These are phyloP conservation scores for Musa beccarii DNA, from an alignment of 176 grass and related monocot species.

Conservation along the genomic window DNA sequence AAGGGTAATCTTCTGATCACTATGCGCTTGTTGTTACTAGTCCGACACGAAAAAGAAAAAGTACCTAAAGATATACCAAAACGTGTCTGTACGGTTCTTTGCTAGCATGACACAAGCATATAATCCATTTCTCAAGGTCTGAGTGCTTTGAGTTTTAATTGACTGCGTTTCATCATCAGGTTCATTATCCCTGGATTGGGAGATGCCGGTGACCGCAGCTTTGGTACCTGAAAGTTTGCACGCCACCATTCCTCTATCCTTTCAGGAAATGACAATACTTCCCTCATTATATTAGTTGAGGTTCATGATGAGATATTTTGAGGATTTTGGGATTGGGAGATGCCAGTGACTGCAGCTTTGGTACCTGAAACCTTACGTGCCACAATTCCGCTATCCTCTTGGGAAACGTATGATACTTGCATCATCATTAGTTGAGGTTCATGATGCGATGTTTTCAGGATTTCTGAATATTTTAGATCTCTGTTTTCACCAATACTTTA, in stretches of 20 bases:
- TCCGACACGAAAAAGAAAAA: not conserved
- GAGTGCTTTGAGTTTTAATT: not conserved
- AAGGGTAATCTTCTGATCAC: conserved; percentile 55
- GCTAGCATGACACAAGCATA: not conserved
- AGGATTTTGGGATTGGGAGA: conserved; percentile 31
- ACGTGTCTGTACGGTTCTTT: not conserved
- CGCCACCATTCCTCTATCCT: conserved; percentile 1
- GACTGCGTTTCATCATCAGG: conserved; percentile 33
- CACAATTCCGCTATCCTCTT: not conserved
- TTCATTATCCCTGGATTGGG: conserved; percentile 91
- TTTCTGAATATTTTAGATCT: not conserved
- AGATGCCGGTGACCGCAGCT: conserved; percentile 95
- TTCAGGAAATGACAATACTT: not conserved
- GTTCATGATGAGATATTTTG: not conserved
- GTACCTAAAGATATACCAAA: not conserved
- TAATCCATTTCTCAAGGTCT: not conserved
- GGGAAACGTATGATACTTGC: not conserved
- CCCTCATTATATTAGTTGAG: not conserved
- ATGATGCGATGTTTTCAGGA: not conserved
- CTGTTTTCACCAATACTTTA: no score
- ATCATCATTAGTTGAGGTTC: not conserved
- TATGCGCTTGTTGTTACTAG: not conserved
- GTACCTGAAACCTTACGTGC: conserved; percentile 25
- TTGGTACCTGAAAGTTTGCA: conserved; percentile 38
- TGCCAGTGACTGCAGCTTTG: conserved; percentile 85